Conservation (phyloP, 495 filamentous ascomycete genomes). For the Pyrenopolyporus hunteri region DNA sequence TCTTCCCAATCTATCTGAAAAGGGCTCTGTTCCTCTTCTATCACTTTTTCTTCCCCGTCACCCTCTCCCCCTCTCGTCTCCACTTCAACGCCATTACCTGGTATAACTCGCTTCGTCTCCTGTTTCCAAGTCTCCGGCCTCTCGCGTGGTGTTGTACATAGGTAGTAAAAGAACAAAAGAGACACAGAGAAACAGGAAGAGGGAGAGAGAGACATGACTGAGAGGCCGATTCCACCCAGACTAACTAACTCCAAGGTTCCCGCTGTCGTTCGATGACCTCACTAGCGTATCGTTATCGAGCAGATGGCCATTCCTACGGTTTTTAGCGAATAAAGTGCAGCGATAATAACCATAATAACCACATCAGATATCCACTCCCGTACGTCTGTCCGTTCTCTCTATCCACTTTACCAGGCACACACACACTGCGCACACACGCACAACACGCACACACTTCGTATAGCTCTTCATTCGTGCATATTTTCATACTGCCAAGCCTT, state of each 20-base stretch:
- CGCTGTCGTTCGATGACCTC: constrained; percentile 37
- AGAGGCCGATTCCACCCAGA: background rate
- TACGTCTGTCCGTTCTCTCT: constrained; percentile 28
- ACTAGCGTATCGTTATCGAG: constrained; percentile 31
- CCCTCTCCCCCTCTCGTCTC: no score
- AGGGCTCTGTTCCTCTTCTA: no score
- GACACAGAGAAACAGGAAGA: background rate
- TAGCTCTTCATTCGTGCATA: constrained; percentile 41
- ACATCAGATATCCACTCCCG: constrained; percentile 34
- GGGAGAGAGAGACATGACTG: constrained; percentile 15
- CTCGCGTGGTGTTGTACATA: background rate
- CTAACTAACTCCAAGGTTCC: constrained; percentile 3
- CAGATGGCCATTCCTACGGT: constrained; percentile 11
- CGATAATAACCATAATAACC: constrained; percentile 38
- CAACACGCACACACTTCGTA: constrained; percentile 37
- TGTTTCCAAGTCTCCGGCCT: background rate
- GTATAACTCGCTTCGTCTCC: background rate
- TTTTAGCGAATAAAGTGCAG: constrained; percentile 27
- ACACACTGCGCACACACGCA: constrained; percentile 30
- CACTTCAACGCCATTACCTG: background rate
- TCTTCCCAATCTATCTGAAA: no score
- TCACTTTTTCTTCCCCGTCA: background rate
- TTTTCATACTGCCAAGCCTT: constrained; percentile 39
- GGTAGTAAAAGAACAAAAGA: background rate
- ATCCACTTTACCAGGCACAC: constrained; percentile 49